Conservation (phyloP, 148 eudicot species). For the Hydrangea macrophylla region DNA sequence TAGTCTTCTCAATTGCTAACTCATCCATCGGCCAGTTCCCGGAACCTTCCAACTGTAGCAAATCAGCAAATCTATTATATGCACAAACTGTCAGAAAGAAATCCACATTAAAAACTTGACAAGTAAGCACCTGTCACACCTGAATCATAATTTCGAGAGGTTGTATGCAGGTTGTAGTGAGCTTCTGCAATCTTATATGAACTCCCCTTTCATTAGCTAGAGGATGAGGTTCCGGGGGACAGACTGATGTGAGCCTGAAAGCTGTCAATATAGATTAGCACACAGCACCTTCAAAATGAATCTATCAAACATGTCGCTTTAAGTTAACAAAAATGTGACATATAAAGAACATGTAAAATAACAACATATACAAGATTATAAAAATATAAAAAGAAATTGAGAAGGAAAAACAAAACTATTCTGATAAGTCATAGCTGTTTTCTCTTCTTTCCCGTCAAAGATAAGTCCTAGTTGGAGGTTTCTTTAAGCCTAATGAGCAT, state of each 20-base stretch:
- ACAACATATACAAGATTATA: no score
- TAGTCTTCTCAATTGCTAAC: slow-evolving; percentile 83
- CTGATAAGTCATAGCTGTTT: no score
- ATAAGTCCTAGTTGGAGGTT: no score
- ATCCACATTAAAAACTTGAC: slow-evolving; percentile 4
- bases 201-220: slow-evolving; percentile 47
- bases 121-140: slow-evolving; percentile 32
- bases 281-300: slow-evolving; percentile 12
- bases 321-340: no score
- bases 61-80: slow-evolving; percentile 12
- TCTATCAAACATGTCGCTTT: no score
- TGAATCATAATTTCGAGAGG: slow-evolving; percentile 90
- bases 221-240: slow-evolving; percentile 82
- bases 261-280: slow-evolving; percentile 47
- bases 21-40: slow-evolving; percentile 98
- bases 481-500: no score
- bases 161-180: slow-evolving; percentile 58
- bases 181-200: slow-evolving; percentile 35
- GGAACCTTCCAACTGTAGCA: slow-evolving; percentile 86
- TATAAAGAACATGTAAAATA: no score
- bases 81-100: background rate
- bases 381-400: no score
- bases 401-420: no score
- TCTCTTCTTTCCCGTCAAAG: no score
- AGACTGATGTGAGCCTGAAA: slow-evolving; percentile 85